These are phyloP conservation scores for Sphaerobolus stellatus DNA, from an alignment of 1,284 basidiomycete genomes.

Conservation along the genomic window DNA sequence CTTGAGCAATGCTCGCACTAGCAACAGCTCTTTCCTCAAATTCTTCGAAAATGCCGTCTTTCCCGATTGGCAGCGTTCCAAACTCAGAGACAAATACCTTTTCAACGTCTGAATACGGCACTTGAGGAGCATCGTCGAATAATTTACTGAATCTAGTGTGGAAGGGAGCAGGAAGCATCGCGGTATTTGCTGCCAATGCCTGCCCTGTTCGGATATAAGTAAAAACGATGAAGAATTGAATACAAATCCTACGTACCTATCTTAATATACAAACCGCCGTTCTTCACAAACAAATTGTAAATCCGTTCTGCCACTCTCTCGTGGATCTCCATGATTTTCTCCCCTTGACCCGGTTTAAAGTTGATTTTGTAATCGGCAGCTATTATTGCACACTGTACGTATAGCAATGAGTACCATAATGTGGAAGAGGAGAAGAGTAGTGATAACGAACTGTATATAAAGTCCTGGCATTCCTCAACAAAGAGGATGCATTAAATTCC, in stretches of 20 bases:
- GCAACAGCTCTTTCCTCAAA: slow-evolving; percentile 77
- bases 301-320: slow-evolving; percentile 79
- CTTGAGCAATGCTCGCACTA: slow-evolving; percentile 87
- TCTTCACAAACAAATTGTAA: slow-evolving; percentile 70
- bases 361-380: slow-evolving; percentile 83
- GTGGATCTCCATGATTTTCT: slow-evolving; percentile 75
- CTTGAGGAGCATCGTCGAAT: slow-evolving; percentile 84
- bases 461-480: slow-evolving; percentile 63
- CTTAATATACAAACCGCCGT: slow-evolving; percentile 89
- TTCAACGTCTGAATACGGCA: slow-evolving; percentile 70
- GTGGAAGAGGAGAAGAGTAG: neutral
- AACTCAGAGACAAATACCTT: slow-evolving; percentile 74
- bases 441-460: slow-evolving; percentile 57
- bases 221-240: neutral
- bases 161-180: slow-evolving; percentile 77
- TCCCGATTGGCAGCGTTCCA: slow-evolving; percentile 57
- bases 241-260: slow-evolving; percentile 53
- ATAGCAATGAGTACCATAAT: neutral
- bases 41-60: slow-evolving; percentile 71
- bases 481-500: slow-evolving; percentile 65
- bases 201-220: slow-evolving; percentile 44
- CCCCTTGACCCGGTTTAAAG: slow-evolving; percentile 59
- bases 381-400: slow-evolving; percentile 45
- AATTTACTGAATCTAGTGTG: slow-evolving; percentile 77
- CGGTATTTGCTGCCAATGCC: slow-evolving; percentile 81